A percentile compares a stretch with the other conserved stretches of the same genome.
Evolutionary conservation across 495 filamentous ascomycete genomes (phyloP).

Genomic region (Xylaria venustula): DNA sequence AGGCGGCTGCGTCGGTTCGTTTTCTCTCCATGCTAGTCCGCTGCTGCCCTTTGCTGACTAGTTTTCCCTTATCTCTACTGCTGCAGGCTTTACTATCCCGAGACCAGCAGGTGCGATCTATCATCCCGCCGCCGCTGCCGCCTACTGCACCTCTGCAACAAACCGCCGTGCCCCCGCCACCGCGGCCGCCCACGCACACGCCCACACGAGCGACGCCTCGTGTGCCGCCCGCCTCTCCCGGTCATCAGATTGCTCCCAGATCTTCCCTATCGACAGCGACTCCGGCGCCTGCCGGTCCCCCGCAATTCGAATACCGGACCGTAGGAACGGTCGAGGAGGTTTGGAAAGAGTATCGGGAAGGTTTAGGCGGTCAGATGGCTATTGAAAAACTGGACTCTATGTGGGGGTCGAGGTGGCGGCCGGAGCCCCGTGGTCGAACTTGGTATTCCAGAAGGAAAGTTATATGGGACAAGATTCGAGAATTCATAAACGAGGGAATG

Average conservation of each 20-base stretch:
- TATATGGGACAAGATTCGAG: constrained; percentile 37
- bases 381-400: constrained; percentile 31
- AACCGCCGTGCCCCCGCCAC: constrained; percentile 21
- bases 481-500: constrained; percentile 30
- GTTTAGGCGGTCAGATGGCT: constrained; percentile 32
- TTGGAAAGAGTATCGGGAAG: constrained; percentile 35
- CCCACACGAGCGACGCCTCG: constrained; percentile 24
- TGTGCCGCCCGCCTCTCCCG: constrained; percentile 23
- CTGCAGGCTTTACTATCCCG: constrained; percentile 25
- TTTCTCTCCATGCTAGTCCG: neutral
- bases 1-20: constrained; percentile 29
- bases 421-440: constrained; percentile 33
- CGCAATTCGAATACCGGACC: constrained; percentile 32
- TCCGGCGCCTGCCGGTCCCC: constrained; percentile 20
- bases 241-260: constrained; percentile 15
- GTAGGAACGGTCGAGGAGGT: constrained; percentile 33
- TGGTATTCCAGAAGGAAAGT: constrained; percentile 37
- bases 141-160: constrained; percentile 25
- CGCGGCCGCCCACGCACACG: constrained; percentile 23
- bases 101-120: constrained; percentile 20
- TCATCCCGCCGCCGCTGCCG: constrained; percentile 28
- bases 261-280: constrained; percentile 19
- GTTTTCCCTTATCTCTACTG: constrained; percentile 2
- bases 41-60: constrained; percentile 14
- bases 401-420: constrained; percentile 35